Percentiles rank a stretch among this genome's conserved stretches.
phyloP scores from a whole-genome alignment of 2,329 filamentous ascomycete species.

The Venturia asperata region DNA sequence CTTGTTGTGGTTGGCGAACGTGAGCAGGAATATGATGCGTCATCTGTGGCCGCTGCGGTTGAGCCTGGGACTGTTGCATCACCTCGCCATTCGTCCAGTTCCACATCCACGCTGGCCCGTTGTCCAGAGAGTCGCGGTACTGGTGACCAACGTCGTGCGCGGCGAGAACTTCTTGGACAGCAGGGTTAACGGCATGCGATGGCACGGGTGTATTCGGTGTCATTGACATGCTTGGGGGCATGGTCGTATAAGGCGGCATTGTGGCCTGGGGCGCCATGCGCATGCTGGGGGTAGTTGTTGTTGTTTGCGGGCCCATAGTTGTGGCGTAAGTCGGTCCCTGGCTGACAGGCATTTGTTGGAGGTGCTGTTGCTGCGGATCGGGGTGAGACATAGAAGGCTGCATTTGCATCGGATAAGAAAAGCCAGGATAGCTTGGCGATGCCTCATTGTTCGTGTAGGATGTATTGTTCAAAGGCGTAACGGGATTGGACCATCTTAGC shows the following conservation, averaged over 20 bases:
- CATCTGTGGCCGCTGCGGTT: background rate
- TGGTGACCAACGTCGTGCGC: slow-evolving; percentile 8
- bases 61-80: background rate
- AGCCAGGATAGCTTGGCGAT: slow-evolving; percentile 4
- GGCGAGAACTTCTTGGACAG: slow-evolving; percentile 1
- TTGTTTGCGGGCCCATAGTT: background rate
- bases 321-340: background rate
- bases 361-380: slow-evolving; percentile 4
- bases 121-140: background rate
- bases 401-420: slow-evolving; percentile 4
- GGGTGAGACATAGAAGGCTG: background rate
- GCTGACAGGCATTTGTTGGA: background rate
- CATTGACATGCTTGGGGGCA: slow-evolving; percentile 10
- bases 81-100: slow-evolving; percentile 5
- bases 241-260: background rate
- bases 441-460: background rate
- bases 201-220: background rate
- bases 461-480: background rate
- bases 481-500: background rate
- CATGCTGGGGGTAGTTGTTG: background rate
- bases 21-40: background rate
- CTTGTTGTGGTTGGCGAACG: background rate
- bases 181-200: slow-evolving; percentile 3
- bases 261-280: background rate
- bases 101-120: slow-evolving; percentile 2